Base-by-base conservation (phyloP, 2,329 filamentous ascomycete species). In the Colletotrichum higginsianum region DNA sequence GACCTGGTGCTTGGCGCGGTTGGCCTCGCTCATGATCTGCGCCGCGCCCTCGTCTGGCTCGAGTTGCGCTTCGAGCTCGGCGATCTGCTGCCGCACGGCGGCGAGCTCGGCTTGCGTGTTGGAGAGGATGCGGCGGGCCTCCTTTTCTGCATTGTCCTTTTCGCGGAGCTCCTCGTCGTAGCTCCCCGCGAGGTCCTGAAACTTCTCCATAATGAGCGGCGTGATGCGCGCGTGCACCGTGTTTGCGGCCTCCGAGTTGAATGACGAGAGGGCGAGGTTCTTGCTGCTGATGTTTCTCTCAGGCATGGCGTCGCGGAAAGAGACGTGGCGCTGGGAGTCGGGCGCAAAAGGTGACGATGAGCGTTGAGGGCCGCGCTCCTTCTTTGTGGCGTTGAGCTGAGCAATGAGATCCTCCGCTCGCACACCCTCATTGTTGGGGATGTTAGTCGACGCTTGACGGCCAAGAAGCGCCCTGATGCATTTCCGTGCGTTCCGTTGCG, bases 371-470 rank as follows among this genome's bases (percentile, higher is more conserved):
- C 88, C 86, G 16, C 88, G 86, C 61, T 92, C 88, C 73, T 92
- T 90, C 81, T 90, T 87, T 1, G 87, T 87, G 1, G 90, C 91
- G 72, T 97, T 96, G 47, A 92, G 81, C 71, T 91, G 87, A 78
- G 93, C 91, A 76, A 98, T 94, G 63, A 98, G 86, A 74, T 96
- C 92, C 77, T 97, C 94, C 13, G 95, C 95, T 1, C 94, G 93
- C 73, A 97, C 88, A 38, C 95, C 94, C 67, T 94, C 90, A 64
- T 90, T 86, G 79, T 98, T 99, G 23, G 90, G 87, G 65, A 98
- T 92, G 77, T 97, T 92, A 0, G 94, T 93, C 3, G 92, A 90
- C 4, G 95, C 95, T 72, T 95, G 94, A 61, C 96, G 92, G 44
- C 91, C 91, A 80, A 95, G 81, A 85, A 94, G 82, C 85, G 91